These are phyloP conservation scores for Erodium moschatum DNA, from an alignment of 441 rosid genomes.

Conservation along the genomic window DNA sequence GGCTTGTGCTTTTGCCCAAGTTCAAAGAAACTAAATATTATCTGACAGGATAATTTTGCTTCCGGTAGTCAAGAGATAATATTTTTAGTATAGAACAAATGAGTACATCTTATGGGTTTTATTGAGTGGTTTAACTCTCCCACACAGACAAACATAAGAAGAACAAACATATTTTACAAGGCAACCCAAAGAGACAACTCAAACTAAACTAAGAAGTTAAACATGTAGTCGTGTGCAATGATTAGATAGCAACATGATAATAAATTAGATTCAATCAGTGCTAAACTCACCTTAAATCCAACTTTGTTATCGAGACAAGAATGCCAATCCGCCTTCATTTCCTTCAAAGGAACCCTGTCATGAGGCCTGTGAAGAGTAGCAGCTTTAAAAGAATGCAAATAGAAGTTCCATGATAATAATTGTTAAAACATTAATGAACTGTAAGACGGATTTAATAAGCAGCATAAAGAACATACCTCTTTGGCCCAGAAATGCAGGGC, in stretches of 20 bases:
- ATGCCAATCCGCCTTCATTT: slow-evolving; percentile 96
- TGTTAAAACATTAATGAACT: neutral
- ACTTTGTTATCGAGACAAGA: slow-evolving; percentile 80
- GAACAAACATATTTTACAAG: neutral
- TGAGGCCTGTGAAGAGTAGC: slow-evolving; percentile 60
- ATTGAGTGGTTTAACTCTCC: neutral
- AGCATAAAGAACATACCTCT: slow-evolving; percentile 46
- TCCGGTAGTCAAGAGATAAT: too few relatives aligned
- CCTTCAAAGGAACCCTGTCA: slow-evolving; percentile 83
- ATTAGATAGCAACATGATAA: neutral
- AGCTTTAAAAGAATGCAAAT: neutral
- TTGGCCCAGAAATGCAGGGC: slow-evolving; percentile 76
- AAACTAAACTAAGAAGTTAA: neutral
- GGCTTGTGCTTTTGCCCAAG: neutral
- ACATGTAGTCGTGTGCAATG: neutral
- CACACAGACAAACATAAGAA: neutral
- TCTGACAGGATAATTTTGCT: neutral
- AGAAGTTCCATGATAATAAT: neutral
- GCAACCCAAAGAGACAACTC: neutral
- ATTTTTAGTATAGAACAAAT: neutral
- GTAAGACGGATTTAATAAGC: neutral
- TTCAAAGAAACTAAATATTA: neutral
- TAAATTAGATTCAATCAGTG: neutral
- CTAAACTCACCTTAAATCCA: slow-evolving; percentile 62
- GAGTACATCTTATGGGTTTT: neutral